These are phyloP conservation scores for Mucor velutinosus DNA, from an alignment of 371 early-diverging fungal species.

Conservation along the genomic window DNA sequence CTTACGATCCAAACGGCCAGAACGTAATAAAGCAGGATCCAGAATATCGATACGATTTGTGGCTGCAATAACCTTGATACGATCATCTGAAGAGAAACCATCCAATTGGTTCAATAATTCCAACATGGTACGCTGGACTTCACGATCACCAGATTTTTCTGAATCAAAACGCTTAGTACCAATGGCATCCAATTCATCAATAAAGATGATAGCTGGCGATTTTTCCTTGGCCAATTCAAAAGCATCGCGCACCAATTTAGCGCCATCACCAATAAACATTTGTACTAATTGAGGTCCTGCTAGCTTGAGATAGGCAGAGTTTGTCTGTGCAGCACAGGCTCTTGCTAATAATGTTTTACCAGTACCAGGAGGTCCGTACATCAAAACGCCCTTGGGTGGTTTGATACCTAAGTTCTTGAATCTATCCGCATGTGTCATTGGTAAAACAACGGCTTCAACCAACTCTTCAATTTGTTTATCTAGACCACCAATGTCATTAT, in stretches of 20 bases:
- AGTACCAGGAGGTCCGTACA: constrained; percentile 99
- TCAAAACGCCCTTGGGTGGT: constrained; percentile 98
- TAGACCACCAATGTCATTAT: constrained; percentile 98
- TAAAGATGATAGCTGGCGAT: constrained; percentile 99
- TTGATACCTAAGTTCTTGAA: constrained; percentile 97
- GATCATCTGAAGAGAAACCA: constrained; percentile 96
- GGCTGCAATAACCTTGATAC: constrained; percentile 99
- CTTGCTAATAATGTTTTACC: constrained; percentile 97
- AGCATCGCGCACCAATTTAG: constrained; percentile 98
- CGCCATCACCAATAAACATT: constrained; percentile 99
- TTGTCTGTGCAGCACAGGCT: constrained; percentile 98
- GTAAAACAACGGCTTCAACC: constrained; percentile 98
- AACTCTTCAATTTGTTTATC: constrained; percentile 99
- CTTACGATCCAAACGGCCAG: constrained; percentile 99
- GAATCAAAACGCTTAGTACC: constrained; percentile 99
- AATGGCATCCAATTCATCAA: constrained; percentile 99
- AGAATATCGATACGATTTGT: constrained; percentile 99
- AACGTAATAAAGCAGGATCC: constrained; percentile 99
- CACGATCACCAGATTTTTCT: constrained; percentile 99
- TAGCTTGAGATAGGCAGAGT: constrained; percentile 95
- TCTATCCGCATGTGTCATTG: constrained; percentile 97
- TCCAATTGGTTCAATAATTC: constrained; percentile 99
- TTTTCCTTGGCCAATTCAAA: constrained; percentile 99
- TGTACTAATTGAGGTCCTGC: constrained; percentile 99
- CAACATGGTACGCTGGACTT: constrained; percentile 99